Base-by-base conservation (phyloP, 768 basidiomycete species). In the Serendipita sp. region DNA sequence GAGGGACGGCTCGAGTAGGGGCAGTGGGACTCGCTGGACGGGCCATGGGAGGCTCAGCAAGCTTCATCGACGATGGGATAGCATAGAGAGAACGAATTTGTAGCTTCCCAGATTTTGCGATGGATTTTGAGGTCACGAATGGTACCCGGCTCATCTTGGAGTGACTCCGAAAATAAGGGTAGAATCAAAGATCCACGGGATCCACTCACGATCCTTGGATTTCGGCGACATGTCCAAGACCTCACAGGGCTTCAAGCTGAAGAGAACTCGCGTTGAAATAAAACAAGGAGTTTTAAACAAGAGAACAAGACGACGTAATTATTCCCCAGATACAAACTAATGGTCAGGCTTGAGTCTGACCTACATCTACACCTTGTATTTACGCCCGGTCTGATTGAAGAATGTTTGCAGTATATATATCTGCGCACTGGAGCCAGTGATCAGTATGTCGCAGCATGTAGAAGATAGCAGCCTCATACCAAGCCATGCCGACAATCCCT, bases 361-460 rank as follows among this genome's bases (percentile, higher is more conserved):
- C 18, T 18, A n/a, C n/a, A 37, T 8, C 64, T 84, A 92, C 71
- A 91, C 89, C 78, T 90, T 91, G 79, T 92, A 92, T 71, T 85
- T 80, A 73, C 90, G 82, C 41, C 90, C 91, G 5, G 92, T 92
- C 74, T 86, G 84, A n/a, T 89, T 92, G 77, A 97, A 97, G 84
- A 95, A 97, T 18, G 91, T 94, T 75, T 94, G 92, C 28, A 97
- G 81, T 51, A 94, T 78, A 72, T 92, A 95, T 11, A 95, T 89
- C 76, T 97, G 93, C 66, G 88, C 74, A 3, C 92, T 94, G 70
- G 16, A 64, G 30, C 3, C 63, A 63, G 3, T 32, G 3, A 35
- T 35, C n/a, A 37, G 38, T 30, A 44, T 45, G 24, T 60, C n/a
- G 62, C 13, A n/a, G 63, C 38, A 30, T 45, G 44, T 64, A 13